Base-by-base conservation (phyloP, 495 filamentous ascomycete genomes). In the Penicillium malachiteum region DNA sequence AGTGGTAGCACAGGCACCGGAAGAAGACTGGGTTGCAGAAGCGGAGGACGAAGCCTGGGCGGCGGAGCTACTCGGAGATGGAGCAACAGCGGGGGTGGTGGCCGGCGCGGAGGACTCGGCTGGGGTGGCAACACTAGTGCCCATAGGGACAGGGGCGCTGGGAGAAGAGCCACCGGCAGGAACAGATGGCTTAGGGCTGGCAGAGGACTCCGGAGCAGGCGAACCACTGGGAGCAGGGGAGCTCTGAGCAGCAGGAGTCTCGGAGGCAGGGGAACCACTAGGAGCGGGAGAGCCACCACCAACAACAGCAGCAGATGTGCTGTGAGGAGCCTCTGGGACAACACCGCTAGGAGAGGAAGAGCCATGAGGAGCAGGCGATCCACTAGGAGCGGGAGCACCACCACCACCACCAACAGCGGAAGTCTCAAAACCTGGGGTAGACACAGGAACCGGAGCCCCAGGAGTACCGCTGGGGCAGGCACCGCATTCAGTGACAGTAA, bases 1-100 rank as follows among this genome's bases (percentile, higher is more conserved):
- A 31, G 76, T 73, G 2, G 81, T 71, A 10, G 80, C 78, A 67
- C 83, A 86, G 57, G 68, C 62, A 38, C 65, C 52, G 21, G 54
- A 41, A 11, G 65, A 41, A 1, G 61, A 56, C 45, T 14, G n/a
- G 38, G 48, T 40, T 2, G 57, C 48, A 44, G 55, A 64, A 17
- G 58, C 17, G 12, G 58, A 41, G 43, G 39, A 41, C 14, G 41
- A 21, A 13, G 59, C 43, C n/a, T 11, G 47, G 43, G 45, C 54
- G 14, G 39, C 44, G 11, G 47, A 40, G 41, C 58, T 52, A 2
- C 45, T 44, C 21, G 64, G 52, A 3, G 64, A 46, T 34, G 66
- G 30, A 21, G 12, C 40, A 46, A 34, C 49, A 37, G 26, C 18
- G 26, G 50, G 12, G 46, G 35, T 35, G 48, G 56, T 44, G 7